Conservation (phyloP, 1,284 basidiomycete genomes). For the Naganishia albida region DNA sequence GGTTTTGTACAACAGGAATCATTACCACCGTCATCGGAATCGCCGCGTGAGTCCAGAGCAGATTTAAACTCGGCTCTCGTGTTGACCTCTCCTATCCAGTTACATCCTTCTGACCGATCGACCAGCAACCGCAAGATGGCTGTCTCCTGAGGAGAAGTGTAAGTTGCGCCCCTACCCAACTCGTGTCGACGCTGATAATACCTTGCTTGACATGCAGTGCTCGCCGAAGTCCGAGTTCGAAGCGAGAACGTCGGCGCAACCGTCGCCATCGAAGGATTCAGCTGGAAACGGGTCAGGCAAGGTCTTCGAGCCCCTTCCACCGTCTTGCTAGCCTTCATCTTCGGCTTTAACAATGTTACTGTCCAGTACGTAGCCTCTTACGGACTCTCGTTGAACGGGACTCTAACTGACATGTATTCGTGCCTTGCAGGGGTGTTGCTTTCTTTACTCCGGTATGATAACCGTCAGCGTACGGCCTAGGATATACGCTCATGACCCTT, state of each 20-base stretch:
- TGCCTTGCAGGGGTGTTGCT: conserved; percentile 19
- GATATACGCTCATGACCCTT: neutral
- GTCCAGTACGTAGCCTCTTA: conserved; percentile 36
- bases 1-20: conserved; percentile 34
- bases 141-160: conserved; percentile 45
- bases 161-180: neutral
- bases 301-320: conserved; percentile 40
- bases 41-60: conserved; percentile 5
- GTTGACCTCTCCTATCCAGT: neutral
- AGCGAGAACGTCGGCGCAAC: conserved; percentile 49
- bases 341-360: conserved; percentile 53
- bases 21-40: conserved; percentile 48
- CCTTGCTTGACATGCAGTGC: neutral
- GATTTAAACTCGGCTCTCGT: neutral
- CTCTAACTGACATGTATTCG: neutral
- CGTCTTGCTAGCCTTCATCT: conserved; percentile 43
- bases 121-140: conserved; percentile 50
- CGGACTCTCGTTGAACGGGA: neutral
- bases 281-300: conserved; percentile 35
- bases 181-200: too few relatives aligned
- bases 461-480: neutral
- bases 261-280: conserved; percentile 45
- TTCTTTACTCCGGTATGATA: conserved; percentile 33
- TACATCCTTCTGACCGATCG: conserved; percentile 49
- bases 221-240: conserved; percentile 39